A percentile compares a stretch with the other conserved stretches of the same genome.
Evolutionary conservation across 2,329 filamentous ascomycete genomes (phyloP).

Genomic region (Paraconiothyrium brasiliense): DNA sequence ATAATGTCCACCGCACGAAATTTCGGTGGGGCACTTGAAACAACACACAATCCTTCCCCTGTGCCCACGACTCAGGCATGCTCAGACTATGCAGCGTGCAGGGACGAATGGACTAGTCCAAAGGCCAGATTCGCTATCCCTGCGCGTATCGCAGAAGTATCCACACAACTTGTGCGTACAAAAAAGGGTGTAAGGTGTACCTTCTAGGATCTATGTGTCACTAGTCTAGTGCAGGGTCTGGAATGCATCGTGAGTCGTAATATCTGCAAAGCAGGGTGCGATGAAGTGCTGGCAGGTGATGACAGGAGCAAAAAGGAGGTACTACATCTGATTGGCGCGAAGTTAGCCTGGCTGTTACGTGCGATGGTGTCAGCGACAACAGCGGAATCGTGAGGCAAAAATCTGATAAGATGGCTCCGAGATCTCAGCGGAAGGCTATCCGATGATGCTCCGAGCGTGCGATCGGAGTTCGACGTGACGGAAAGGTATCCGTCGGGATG

Average conservation of each 20-base stretch:
- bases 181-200: no score
- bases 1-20: no score
- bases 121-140: background rate
- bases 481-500: background rate
- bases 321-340: background rate
- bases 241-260: background rate
- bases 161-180: background rate
- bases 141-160: conserved; percentile 6
- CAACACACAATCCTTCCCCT: background rate
- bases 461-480: background rate
- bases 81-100: no score
- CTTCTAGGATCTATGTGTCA: background rate
- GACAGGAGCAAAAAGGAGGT: no score
- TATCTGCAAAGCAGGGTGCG: background rate
- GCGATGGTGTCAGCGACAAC: no score
- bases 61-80: no score
- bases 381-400: background rate
- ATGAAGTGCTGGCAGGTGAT: background rate
- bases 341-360: background rate
- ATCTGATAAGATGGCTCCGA: conserved; percentile 9
- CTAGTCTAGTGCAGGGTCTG: background rate
- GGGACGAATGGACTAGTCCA: background rate
- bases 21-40: no score
- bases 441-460: background rate
- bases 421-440: background rate